Percentiles rank a stretch among this genome's conserved stretches.
phyloP scores from a whole-genome alignment of 176 grass and related monocot genomes.

The Cymbopogon citratus region DNA sequence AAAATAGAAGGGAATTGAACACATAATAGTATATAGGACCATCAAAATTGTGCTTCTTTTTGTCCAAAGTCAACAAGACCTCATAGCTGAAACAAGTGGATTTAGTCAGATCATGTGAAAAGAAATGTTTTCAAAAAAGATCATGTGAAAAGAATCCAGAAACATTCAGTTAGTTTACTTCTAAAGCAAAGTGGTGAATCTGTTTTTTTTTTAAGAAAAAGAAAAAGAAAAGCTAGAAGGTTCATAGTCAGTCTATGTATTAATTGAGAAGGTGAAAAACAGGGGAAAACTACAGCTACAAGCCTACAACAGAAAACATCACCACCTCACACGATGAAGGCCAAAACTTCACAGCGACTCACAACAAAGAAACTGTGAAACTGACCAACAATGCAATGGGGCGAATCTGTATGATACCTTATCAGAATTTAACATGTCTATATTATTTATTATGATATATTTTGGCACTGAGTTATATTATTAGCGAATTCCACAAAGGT shows the following conservation, averaged over 20 bases:
- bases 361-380: not conserved
- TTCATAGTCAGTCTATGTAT: not conserved
- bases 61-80: constrained; percentile 69
- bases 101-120: constrained; percentile 4
- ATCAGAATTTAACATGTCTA: constrained; percentile 1
- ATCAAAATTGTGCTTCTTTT: constrained; percentile 83
- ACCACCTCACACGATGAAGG: not conserved
- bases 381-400: not conserved
- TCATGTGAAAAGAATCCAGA: not conserved
- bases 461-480: not conserved
- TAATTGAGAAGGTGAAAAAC: not conserved
- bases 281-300: no score
- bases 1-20: constrained; percentile 74
- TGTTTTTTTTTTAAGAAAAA: no score
- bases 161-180: not conserved
- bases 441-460: not conserved
- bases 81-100: constrained; percentile 57
- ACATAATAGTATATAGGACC: constrained; percentile 87
- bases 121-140: no score
- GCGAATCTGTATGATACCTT: not conserved
- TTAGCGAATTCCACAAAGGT: not conserved
- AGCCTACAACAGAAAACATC: not conserved
- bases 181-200: not conserved
- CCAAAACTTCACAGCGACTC: not conserved
- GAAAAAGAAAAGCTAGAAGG: not conserved